A percentile compares a stretch with the other conserved stretches of the same genome.
Conservation (phyloP, 179 eudicot species). For the Silene coronaria region DNA sequence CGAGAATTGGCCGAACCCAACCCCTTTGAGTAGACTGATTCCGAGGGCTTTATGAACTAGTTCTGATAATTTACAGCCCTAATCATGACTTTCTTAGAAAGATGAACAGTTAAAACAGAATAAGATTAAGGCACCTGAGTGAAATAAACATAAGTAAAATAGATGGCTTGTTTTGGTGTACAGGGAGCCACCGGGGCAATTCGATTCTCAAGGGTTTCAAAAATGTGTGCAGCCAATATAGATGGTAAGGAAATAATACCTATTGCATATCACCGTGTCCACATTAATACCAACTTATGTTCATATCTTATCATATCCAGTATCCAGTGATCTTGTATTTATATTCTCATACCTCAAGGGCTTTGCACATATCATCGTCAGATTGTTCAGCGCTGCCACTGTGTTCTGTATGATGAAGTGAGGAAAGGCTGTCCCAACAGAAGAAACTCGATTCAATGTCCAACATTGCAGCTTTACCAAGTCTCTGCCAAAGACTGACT, state of each 20-base stretch:
- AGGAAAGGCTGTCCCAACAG: conserved; percentile 88
- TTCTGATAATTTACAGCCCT: not conserved
- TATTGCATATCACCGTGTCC: not conserved
- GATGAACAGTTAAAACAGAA: not conserved
- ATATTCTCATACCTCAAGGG: conserved; percentile 61
- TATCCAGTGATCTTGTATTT: not conserved
- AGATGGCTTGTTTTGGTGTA: no score
- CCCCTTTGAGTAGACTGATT: not conserved
- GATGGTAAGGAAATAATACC: not conserved
- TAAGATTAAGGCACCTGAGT: not conserved
- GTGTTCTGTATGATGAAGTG: conserved; percentile 92
- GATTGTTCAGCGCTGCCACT: conserved; percentile 75
- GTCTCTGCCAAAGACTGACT: conserved; percentile 76
- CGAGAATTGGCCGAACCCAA: not conserved
- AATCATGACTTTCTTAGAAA: not conserved
- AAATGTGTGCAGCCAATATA: not conserved
- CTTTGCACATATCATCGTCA: conserved; percentile 82
- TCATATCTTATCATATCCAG: not conserved
- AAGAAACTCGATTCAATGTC: conserved; percentile 80
- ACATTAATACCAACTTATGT: not conserved
- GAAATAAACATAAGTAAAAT: no score
- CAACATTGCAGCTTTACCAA: conserved; percentile 81
- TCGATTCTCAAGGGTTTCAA: no score
- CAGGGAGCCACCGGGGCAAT: no score
- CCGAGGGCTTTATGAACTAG: not conserved